Conservation (phyloP, 192 early-diverging fungal species). For the Coemansia sp. region DNA sequence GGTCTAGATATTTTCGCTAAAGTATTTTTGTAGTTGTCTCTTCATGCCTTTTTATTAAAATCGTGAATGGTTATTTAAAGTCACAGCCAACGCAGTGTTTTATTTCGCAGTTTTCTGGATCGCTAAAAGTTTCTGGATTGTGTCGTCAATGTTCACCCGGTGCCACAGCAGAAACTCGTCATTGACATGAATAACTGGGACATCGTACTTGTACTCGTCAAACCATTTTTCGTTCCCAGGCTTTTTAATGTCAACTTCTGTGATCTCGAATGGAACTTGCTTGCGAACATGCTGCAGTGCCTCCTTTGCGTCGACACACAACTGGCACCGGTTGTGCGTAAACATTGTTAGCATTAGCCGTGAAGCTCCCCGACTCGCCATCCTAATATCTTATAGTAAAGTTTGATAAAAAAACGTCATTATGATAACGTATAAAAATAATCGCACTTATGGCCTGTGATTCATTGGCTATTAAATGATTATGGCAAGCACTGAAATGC, state of each 20-base stretch:
- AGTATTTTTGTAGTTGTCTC: background rate
- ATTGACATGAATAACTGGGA: constrained; percentile 49
- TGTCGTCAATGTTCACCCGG: constrained; percentile 38
- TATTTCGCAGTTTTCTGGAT: constrained; percentile 5
- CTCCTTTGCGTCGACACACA: constrained; percentile 50
- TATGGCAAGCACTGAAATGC: background rate
- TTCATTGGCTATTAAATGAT: background rate
- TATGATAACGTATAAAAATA: constrained; percentile 1
- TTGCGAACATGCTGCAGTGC: constrained; percentile 39
- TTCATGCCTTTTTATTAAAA: constrained; percentile 1
- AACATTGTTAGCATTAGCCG: constrained; percentile 51
- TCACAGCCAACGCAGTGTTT: background rate
- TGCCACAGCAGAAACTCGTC: constrained; percentile 51
- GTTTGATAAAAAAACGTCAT: background rate
- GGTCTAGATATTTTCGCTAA: background rate
- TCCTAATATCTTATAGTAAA: background rate
- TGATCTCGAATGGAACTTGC: constrained; percentile 42
- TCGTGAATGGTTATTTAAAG: background rate
- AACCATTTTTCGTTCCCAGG: constrained; percentile 51
- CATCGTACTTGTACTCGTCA: constrained; percentile 53
- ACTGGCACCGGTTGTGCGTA: constrained; percentile 50
- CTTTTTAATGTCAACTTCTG: constrained; percentile 44
- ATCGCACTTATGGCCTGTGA: constrained; percentile 6
- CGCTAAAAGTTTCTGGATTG: constrained; percentile 32
- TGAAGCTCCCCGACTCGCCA: constrained; percentile 8